Evolutionary conservation across 768 basidiomycete genomes (phyloP).

Genomic region (Suillus ampliporus): DNA sequence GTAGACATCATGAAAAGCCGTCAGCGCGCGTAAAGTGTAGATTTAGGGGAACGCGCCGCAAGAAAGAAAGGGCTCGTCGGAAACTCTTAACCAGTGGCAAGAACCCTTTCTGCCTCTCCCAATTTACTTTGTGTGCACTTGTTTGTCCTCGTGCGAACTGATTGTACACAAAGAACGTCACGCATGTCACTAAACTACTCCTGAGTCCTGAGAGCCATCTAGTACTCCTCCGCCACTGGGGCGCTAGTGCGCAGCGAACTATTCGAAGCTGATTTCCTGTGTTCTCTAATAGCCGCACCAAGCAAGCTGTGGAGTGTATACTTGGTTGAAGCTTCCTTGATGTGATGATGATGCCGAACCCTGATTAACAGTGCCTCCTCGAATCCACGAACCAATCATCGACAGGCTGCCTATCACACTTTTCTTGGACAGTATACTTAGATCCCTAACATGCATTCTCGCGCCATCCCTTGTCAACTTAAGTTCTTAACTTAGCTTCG

Average conservation of each 20-base stretch:
- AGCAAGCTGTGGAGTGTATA: neutral
- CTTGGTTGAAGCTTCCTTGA: neutral
- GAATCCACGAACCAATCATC: neutral
- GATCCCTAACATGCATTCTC: neutral
- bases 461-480: neutral
- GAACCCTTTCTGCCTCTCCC: constrained; percentile 20
- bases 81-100: constrained; percentile 10
- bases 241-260: neutral
- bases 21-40: constrained; percentile 34
- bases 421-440: neutral
- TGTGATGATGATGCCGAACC: neutral
- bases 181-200: constrained; percentile 1
- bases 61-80: constrained; percentile 22
- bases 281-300: neutral
- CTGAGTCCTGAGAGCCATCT: neutral
- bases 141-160: constrained; percentile 35
- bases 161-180: constrained; percentile 18
- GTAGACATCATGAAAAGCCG: constrained; percentile 55
- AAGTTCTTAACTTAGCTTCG: neutral
- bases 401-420: neutral
- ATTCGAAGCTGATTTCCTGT: neutral
- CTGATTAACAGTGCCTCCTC: neutral
- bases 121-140: constrained; percentile 43
- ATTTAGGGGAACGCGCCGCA: constrained; percentile 35
- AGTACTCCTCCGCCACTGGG: constrained; percentile 3